Evolutionary conservation across 306 rosid species (phyloP), one percentile per base, ranked within the genome.

Genomic region (Alnus rubra): DNA sequence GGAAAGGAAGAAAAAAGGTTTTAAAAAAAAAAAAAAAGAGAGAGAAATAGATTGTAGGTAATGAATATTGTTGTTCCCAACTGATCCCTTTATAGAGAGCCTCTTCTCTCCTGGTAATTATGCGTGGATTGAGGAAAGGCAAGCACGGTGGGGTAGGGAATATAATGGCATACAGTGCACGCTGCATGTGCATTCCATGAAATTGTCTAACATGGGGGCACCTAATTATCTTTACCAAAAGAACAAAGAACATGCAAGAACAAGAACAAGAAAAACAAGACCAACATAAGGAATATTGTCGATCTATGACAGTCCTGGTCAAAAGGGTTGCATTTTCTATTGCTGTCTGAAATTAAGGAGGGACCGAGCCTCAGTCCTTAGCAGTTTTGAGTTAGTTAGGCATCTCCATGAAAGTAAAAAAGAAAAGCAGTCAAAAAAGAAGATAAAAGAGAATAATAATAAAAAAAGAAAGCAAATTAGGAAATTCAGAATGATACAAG

Each of bases 111-210:
- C 87, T 82, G 49, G 51, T 68, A 78, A 82, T 86, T 77, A 74
- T 86, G 97, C 94, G 92, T 1, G 80, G 91, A 88, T 89, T 90
- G 90, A 83, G 96, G 96, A 80, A 79, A 53, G 69, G 55, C 79
- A 56, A 55, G 71, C 67, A 7, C 12, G 1, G 88, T 91, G 85
- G 97, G 97, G 89, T 72, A 45, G 55, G 55, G 77, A 18, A 23
- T 45, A 79, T 88, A 59, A 80, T 80, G 85, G 76, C 47, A 65
- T 73, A 12, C 10, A 19, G 67, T 77, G 75, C 84, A 88, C 65
- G 87, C 80, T 84, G 82, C 94, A 89, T 91, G 91, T 83, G 93
- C 87, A 71, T 80, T 73, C 56, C 19, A 74, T 78, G 56, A 63
- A 47, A 80, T 76, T 79, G 86, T 65, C 74, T 56, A 78, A 78